Evolutionary conservation across 2,329 filamentous ascomycete genomes (phyloP).

Genomic region (Basipetospora chlamydospora): DNA sequence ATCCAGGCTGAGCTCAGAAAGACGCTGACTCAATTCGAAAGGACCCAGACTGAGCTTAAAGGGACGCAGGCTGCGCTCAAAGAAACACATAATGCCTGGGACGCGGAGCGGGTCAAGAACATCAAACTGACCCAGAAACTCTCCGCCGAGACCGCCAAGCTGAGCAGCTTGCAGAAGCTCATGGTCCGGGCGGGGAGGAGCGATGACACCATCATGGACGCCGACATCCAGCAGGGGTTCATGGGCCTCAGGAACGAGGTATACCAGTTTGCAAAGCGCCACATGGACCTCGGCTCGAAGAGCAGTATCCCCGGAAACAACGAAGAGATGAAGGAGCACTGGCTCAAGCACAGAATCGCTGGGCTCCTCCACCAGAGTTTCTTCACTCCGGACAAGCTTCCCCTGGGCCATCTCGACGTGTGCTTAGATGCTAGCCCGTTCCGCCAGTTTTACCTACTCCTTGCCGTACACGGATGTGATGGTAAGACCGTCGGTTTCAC

Average conservation of each 20-base stretch:
- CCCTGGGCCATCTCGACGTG: not conserved
- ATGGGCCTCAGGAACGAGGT: constrained; percentile 32
- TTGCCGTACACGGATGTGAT: not conserved
- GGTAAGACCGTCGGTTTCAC: no score
- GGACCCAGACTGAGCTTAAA: no score
- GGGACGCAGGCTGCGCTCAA: no score
- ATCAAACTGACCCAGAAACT: not conserved
- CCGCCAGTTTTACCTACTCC: not conserved
- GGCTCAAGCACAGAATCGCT: not conserved
- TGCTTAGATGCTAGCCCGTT: not conserved
- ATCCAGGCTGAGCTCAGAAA: not conserved
- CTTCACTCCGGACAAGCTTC: not conserved
- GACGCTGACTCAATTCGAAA: not conserved
- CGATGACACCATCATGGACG: constrained; percentile 30
- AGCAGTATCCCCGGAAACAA: no score
- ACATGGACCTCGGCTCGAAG: not conserved
- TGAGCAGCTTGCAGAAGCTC: not conserved
- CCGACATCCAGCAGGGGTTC: constrained; percentile 38
- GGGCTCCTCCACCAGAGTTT: not conserved
- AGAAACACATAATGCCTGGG: no score
- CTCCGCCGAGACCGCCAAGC: not conserved
- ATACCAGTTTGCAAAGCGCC: constrained; percentile 13
- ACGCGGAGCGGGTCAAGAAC: not conserved
- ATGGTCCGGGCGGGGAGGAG: not conserved
- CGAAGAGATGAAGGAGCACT: not conserved